These are phyloP conservation scores for Saccharomycopsis lassenensis DNA, from an alignment of 805 yeast species.

Conservation along the genomic window DNA sequence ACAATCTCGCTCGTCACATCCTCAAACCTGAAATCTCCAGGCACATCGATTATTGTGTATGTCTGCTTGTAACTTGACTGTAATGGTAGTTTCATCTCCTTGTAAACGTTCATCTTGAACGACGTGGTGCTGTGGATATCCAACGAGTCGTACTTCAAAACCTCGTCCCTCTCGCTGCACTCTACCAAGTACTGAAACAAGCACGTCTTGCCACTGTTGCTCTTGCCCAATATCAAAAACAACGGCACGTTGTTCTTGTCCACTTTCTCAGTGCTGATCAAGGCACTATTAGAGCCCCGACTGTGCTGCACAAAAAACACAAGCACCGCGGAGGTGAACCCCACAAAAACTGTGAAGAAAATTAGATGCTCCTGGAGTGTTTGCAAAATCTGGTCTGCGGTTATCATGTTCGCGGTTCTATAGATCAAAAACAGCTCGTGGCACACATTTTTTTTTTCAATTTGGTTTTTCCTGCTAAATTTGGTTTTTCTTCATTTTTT, in stretches of 20 bases:
- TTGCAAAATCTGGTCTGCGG: too few relatives aligned
- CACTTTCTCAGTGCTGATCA: slow-evolving; percentile 2
- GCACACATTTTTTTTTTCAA: too few relatives aligned
- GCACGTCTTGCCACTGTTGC: slow-evolving; percentile 56
- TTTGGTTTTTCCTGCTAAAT: too few relatives aligned
- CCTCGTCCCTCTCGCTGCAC: neutral
- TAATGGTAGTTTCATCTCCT: slow-evolving; percentile 30
- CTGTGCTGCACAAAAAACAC: too few relatives aligned
- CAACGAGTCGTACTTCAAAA: slow-evolving; percentile 2
- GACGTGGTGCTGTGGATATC: slow-evolving; percentile 37
- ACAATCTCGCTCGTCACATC: slow-evolving; percentile 40
- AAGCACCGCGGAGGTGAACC: too few relatives aligned
- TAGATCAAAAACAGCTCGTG: too few relatives aligned
- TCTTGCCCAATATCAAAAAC: slow-evolving; percentile 53
- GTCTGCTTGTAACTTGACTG: slow-evolving; percentile 27
- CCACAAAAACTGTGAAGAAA: too few relatives aligned
- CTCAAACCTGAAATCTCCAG: slow-evolving; percentile 73
- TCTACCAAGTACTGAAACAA: slow-evolving; percentile 27
- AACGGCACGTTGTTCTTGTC: slow-evolving; percentile 34
- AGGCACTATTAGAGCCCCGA: neutral
- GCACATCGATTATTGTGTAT: slow-evolving; percentile 62
- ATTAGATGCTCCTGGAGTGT: too few relatives aligned
- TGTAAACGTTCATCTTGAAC: slow-evolving; percentile 34
- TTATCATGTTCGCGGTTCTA: too few relatives aligned
- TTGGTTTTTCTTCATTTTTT: too few relatives aligned